Evolutionary conservation across 805 yeast species (phyloP).

Genomic region (Sporopachydermia quercuum): DNA sequence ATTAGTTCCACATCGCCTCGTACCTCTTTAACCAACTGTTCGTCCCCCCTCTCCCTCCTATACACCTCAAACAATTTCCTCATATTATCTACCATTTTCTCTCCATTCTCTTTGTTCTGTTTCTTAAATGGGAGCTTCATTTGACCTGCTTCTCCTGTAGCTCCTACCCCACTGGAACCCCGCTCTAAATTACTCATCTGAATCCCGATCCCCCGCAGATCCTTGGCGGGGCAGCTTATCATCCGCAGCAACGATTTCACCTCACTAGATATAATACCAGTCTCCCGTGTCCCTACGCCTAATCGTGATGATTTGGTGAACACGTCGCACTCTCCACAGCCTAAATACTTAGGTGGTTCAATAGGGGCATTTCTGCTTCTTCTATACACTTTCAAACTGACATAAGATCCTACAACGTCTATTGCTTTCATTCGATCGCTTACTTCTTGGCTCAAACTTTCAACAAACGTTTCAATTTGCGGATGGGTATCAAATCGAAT

Average conservation of each 20-base stretch:
- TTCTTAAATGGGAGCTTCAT: conserved; percentile 21
- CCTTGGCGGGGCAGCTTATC: conserved; percentile 45
- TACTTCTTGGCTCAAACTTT: conserved; percentile 44
- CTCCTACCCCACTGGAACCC: conserved; percentile 21
- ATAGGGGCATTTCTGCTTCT: conserved; percentile 56
- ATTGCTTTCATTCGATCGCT: conserved; percentile 32
- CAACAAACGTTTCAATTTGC: conserved; percentile 53
- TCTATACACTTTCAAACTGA: conserved; percentile 51
- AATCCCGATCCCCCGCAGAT: conserved; percentile 67
- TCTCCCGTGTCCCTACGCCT: conserved; percentile 45
- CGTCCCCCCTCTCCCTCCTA: conserved; percentile 4
- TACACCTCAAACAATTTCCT: no score
- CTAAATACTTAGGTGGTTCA: conserved; percentile 65
- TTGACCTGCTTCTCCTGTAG: conserved; percentile 16
- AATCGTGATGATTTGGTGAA: conserved; percentile 41
- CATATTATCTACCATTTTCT: conserved; percentile 7
- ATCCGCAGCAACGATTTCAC: conserved; percentile 39
- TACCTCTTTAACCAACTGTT: no score
- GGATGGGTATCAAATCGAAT: conserved; percentile 48
- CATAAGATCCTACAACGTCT: conserved; percentile 34
- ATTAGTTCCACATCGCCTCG: no score
- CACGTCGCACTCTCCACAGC: conserved; percentile 70
- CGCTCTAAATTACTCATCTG: conserved; percentile 47
- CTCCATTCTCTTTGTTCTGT: conserved; percentile 11
- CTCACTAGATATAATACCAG: conserved; percentile 48